These are phyloP conservation scores for Termitomyces sp. DNA, from an alignment of 768 basidiomycete genomes.

Conservation along the genomic window DNA sequence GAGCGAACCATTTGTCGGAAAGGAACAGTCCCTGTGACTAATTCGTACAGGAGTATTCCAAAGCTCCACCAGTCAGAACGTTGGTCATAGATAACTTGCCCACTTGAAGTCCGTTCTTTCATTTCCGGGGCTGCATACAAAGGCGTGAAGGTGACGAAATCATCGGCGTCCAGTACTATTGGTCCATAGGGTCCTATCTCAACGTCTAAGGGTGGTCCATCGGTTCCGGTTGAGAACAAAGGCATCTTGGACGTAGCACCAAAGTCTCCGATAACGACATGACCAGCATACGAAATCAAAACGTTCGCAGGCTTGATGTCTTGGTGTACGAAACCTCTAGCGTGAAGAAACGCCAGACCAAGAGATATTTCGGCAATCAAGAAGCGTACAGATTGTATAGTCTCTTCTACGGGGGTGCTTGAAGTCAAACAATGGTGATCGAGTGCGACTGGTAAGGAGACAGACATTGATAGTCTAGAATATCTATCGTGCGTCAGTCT, in stretches of 20 bases:
- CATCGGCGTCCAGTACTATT: conserved; percentile 18
- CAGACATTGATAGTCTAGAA: conserved; percentile 4
- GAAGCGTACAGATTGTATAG: conserved; percentile 18
- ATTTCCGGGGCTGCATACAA: conserved; percentile 31
- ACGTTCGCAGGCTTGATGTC: conserved; percentile 68
- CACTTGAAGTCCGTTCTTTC: conserved; percentile 17
- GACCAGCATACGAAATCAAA: conserved; percentile 42
- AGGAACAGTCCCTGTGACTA: conserved; percentile 23
- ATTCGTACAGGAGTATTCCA: conserved; percentile 25
- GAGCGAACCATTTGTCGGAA: conserved; percentile 1
- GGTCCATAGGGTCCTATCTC: conserved; percentile 2
- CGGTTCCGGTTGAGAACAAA: background rate
- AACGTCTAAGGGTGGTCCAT: background rate
- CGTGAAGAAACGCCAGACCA: conserved; percentile 39
- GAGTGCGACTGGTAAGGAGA: conserved; percentile 10
- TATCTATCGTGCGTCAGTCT: conserved; percentile 4
- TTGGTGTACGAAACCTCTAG: conserved; percentile 60
- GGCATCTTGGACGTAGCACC: conserved; percentile 40
- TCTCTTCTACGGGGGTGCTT: conserved; percentile 2
- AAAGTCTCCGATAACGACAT: conserved; percentile 57
- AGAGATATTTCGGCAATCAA: conserved; percentile 27
- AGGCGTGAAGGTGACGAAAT: conserved; percentile 25
- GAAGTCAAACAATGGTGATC: conserved; percentile 3
- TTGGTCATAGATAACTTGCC: conserved; percentile 23
- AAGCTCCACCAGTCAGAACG: conserved; percentile 33